Evolutionary conservation across 208 protist genomes (phyloP), one percentile per base, ranked within the genome.

Genomic region (Crithidia expoeki): DNA sequence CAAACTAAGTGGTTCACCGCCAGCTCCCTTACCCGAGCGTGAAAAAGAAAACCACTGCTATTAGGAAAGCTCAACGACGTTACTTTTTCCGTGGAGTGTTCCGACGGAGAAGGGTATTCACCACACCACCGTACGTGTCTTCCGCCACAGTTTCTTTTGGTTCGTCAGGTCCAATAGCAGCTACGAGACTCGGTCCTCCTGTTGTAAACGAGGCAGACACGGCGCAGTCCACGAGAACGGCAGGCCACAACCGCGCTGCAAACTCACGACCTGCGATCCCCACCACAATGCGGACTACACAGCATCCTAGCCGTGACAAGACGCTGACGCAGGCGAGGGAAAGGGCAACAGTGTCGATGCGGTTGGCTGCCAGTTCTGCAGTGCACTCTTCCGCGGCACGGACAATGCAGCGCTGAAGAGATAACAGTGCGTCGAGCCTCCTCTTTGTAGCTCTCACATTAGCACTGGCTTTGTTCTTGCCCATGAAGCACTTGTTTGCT

Each of bases 301-400:
- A 66, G 69, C 85, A 91, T 1, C 81, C 82, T 21, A 88, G 44
- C 27, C 85, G 72, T 7, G 79, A 79, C 36, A 81, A 28, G 10
- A 79, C 62, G 14, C 59, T 70, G 28, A 86, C 57, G 44, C 83
- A 47, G 47, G 80, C 68, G 6, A 85, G 19, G 27, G 67, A 73
- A 64, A 88, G 74, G 34, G 82, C 61, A 51, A 82, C 46, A 27
- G 85, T 91, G 67, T 91, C 82, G 23, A 91, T 79, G 30, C 82
- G 85, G 28, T 74, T 78, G 5, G 74, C 79, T 36, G 80, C 75
- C 60, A 88, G 61, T 75, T 91, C 82, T 2, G 80, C 58, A n/a
- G 70, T 72, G 58, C 82, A 82, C 17, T 67, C 63, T 61, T 91
- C 82, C 12, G 75, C 70, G 2, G 80, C 80, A 4, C 49, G 56